Evolutionary conservation across 768 basidiomycete species (phyloP), one percentile per base, ranked within the genome.

Genomic region (Pleurotus salmoneostramineus): DNA sequence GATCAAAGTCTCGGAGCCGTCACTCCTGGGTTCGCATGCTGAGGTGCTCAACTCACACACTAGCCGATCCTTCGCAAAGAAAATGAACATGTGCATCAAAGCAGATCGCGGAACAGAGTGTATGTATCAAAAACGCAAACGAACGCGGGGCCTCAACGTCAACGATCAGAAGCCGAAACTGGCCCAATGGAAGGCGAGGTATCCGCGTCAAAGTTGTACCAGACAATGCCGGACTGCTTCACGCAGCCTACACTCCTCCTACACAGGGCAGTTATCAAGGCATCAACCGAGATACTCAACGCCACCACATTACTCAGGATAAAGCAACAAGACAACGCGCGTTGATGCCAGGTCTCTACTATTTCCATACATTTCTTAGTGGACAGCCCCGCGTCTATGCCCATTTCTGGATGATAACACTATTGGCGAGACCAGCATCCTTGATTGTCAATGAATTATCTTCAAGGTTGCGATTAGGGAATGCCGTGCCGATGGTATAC

Each of bases 401-500:
- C 89, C 88, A 91, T 51, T 89, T 76, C 72, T 95, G 93, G 11
- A 95, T 87, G 4, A 97, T 77, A 14, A 97, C 93, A 56, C 88
- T 90, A 64, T 93, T 94, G 27, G 79, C 77, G 64, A 96, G 70
- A 0, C 85, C 83, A 1, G 91, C 92, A 11, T 74, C 78, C 64
- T 88, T 77, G 58, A 97, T 83, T 2, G 93, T 93, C 63, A 78
- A 75, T 27, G 60, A 63, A 49, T 37, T 58, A 63, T 93, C 81
- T 4, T 85, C 84, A 7, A 97, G 75, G 5, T 78, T 82, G 42
- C 83, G 81, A 67, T 83, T 90, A 2, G 95, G 95, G 79, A 97
- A 97, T 5, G 94, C 92, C 14, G 93, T 95, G 56, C 85, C 85
- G 52, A 97, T 88, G 6, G 83, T 87, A 69, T 95, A 97, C 0